Evolutionary conservation across 2,329 filamentous ascomycete genomes (phyloP), one percentile per base, ranked within the genome.

Genomic region (Penicillium crustosum): DNA sequence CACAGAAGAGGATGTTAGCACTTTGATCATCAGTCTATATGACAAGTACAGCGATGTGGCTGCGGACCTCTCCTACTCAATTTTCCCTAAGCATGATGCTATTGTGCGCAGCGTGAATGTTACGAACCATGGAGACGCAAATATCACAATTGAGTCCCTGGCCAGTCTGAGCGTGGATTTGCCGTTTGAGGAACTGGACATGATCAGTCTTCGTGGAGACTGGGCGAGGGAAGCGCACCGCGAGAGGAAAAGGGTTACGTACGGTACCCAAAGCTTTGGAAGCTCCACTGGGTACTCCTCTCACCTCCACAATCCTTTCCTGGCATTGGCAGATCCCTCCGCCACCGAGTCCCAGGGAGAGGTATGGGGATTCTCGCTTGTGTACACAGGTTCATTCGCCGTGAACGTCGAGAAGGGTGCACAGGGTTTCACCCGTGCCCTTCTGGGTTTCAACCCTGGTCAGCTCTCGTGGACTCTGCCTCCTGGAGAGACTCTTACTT

Each of bases 241-340:
- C 4, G 78, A 82, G 49, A 79, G 82, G 49, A 74, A 84, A 36
- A 81, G 79, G 59, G 78, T 88, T 2, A 81, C 83, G 27, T 85
- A 81, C 52, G 86, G 86, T 9, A 73, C 21, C 12, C 25, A 60
- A 42, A 85, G 84, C 6, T 88, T 88, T 67, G 82, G 82, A 17
- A 87, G 85, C 62, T 81, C 78, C 0, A 81, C 79, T 3, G 86
- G 86, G 1, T 88, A 86, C 66, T 85, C 85, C 0, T 87, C 85
- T 0, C 84, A 87, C 62, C 74, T 85, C 1, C 83, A 87, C 67
- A 89, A 89, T 63, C 85, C 86, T 0, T 88, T 88, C 73, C 77
- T 88, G 23, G 79, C 83, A 0, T 71, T 89, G 2, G 77, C 83
- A 0, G 75, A 81, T 3, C 81, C 85, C 0, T 76, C 75, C 0